A percentile compares a stretch with the other conserved stretches of the same genome.
Evolutionary conservation across 306 rosid genomes (phyloP).

Genomic region (Prunus campanulata): DNA sequence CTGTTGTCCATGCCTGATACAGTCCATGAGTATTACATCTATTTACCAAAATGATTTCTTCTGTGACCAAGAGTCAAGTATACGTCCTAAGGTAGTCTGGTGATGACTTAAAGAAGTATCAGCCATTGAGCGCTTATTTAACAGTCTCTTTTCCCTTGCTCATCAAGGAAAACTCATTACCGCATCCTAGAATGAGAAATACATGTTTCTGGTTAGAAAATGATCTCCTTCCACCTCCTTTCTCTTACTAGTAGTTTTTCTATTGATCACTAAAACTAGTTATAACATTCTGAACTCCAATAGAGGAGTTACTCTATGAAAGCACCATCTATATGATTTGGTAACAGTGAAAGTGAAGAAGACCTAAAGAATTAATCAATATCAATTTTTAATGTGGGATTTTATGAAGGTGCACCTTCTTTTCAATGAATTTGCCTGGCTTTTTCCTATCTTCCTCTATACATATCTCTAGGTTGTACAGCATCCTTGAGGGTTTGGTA

Average conservation of each 20-base stretch:
- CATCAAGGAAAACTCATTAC: not conserved
- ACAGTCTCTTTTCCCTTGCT: not conserved
- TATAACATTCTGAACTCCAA: not conserved
- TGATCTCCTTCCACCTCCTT: not conserved
- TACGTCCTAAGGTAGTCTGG: not conserved
- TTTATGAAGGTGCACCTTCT: not conserved
- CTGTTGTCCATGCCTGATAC: not conserved
- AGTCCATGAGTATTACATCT: not conserved
- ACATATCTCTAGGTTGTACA: not conserved
- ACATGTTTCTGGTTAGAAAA: not conserved
- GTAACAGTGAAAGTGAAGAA: not conserved
- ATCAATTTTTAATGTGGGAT: not conserved
- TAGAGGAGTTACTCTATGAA: not conserved
- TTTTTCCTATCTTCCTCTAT: not conserved
- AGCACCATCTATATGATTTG: not conserved
- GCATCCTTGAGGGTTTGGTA: not conserved
- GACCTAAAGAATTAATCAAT: not conserved
- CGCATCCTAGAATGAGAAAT: not conserved
- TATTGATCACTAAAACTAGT: not conserved
- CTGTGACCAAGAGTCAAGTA: not conserved
- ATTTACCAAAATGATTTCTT: not conserved
- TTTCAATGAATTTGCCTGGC: not conserved
- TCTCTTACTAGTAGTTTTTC: not conserved
- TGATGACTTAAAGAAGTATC: not conserved
- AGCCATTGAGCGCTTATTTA: not conserved